phyloP scores from a whole-genome alignment of 148 eudicot species.

The Rheum nobile region DNA sequence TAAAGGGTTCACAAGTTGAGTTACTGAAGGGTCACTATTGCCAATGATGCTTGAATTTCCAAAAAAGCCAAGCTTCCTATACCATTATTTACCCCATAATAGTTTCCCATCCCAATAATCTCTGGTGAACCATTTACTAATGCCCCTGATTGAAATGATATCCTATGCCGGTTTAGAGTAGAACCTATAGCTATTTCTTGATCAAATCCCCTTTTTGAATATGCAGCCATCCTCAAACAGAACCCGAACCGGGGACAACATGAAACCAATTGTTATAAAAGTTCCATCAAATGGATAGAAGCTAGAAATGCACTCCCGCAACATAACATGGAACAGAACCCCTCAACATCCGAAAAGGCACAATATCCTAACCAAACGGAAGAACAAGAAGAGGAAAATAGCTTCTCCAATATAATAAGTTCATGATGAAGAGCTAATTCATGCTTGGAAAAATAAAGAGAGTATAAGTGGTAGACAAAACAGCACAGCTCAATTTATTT shows the following conservation, averaged over 20 bases:
- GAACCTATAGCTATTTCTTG: slow-evolving; percentile 37
- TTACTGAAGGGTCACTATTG: no score
- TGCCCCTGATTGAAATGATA: no score
- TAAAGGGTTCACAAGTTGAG: no score
- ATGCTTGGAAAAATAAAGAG: neutral
- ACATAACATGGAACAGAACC: neutral
- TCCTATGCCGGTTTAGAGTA: slow-evolving; percentile 33
- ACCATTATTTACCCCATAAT: slow-evolving; percentile 29
- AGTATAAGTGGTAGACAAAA: neutral
- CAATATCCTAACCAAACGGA: neutral
- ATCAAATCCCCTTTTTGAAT: slow-evolving; percentile 54
- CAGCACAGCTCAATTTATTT: neutral
- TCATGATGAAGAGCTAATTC: neutral
- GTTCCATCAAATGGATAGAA: neutral
- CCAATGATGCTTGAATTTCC: slow-evolving; percentile 35
- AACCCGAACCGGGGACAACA: neutral
- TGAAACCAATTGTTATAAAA: neutral
- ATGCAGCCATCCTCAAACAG: slow-evolving; percentile 35
- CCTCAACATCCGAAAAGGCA: neutral
- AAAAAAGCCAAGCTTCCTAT: slow-evolving; percentile 33
- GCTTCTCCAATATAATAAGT: neutral
- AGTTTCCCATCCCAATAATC: no score
- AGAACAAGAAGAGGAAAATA: neutral
- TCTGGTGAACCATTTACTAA: no score
- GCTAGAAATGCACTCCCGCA: no score